These are phyloP conservation scores for Cladophialophora psammophila DNA, from an alignment of 2,329 filamentous ascomycete species.

Conservation along the genomic window DNA sequence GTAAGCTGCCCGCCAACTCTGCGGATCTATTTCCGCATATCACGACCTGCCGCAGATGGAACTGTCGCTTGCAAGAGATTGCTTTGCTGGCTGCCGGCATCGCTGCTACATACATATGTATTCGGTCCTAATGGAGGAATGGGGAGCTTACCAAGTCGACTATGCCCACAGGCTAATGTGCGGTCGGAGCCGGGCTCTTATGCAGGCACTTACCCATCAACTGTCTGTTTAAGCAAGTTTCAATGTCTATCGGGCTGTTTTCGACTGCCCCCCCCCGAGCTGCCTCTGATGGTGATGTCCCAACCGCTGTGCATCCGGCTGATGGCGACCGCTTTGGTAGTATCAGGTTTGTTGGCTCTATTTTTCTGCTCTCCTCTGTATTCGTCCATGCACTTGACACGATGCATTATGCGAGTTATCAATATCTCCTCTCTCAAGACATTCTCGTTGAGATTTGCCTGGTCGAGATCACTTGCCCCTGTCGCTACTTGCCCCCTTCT, in stretches of 20 bases:
- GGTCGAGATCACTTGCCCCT: neutral
- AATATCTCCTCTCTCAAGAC: neutral
- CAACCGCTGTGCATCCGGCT: neutral
- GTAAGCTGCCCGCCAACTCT: neutral
- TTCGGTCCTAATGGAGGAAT: neutral
- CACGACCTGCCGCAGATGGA: neutral
- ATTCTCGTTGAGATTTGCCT: neutral
- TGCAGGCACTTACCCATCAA: neutral
- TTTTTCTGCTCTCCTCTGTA: constrained; percentile 1
- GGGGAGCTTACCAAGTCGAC: neutral
- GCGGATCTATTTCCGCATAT: neutral
- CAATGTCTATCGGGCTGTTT: neutral
- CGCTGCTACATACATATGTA: no score
- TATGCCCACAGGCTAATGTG: neutral
- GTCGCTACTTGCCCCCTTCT: neutral
- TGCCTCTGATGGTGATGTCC: neutral
- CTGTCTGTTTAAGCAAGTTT: neutral
- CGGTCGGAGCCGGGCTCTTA: neutral
- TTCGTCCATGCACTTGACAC: neutral
- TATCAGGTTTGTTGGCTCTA: neutral
- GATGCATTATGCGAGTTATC: constrained; percentile 19
- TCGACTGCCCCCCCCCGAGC: neutral
- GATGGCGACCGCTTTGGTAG: neutral
- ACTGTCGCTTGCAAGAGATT: no score
- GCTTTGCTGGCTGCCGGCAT: no score